phyloP scores from a whole-genome alignment of 257 asterid genomes.

The Sherardia arvensis region DNA sequence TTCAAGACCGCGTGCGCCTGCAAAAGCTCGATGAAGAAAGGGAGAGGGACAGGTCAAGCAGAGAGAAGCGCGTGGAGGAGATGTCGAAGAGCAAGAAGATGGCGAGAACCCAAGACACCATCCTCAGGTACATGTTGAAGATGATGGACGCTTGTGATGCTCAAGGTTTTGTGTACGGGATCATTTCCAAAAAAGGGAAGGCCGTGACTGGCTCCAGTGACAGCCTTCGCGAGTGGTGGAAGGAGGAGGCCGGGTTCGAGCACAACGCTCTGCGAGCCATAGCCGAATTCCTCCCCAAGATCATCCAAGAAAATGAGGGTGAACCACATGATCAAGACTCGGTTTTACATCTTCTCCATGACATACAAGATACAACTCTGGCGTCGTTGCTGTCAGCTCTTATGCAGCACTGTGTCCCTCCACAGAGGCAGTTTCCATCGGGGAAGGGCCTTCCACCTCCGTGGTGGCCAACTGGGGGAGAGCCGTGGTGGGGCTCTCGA shows the following conservation, averaged over 20 bases:
- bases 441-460: constrained; percentile 54
- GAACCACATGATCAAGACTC: constrained; percentile 18
- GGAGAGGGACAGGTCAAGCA: not conserved
- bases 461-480: constrained; percentile 69
- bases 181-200: constrained; percentile 21
- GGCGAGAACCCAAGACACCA: constrained; percentile 46
- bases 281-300: constrained; percentile 27
- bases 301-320: constrained; percentile 14
- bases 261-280: constrained; percentile 37
- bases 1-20: constrained; percentile 41
- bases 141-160: constrained; percentile 62
- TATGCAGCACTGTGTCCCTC: constrained; percentile 61
- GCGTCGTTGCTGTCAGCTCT: constrained; percentile 55
- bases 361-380: constrained; percentile 48
- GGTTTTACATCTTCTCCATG: constrained; percentile 34
- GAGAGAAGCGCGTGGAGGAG: constrained; percentile 16
- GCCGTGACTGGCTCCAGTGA: constrained; percentile 48
- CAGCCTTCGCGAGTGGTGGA: constrained; percentile 66
- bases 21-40: constrained; percentile 24
- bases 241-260: constrained; percentile 36
- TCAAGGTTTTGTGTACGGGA: not conserved
- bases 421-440: constrained; percentile 56
- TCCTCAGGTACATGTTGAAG: constrained; percentile 54
- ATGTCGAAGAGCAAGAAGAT: constrained; percentile 41
- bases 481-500: constrained; percentile 59